These are phyloP conservation scores for Diaporthe citri DNA, from an alignment of 2,329 filamentous ascomycete genomes.

Conservation along the genomic window DNA sequence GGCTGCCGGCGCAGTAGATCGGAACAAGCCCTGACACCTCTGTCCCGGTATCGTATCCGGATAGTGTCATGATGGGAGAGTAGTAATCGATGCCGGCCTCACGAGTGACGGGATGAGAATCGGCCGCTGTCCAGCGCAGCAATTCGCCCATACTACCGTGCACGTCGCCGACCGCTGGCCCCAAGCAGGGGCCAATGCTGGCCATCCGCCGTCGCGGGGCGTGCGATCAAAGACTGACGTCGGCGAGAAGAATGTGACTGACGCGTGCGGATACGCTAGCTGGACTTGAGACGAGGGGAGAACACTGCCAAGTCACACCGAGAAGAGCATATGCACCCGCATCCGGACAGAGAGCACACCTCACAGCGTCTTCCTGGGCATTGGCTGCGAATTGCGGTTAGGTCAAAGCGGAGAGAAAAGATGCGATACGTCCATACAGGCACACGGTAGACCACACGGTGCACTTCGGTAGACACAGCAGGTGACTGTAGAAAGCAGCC, in stretches of 20 bases:
- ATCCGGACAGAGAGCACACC: conserved; percentile 5
- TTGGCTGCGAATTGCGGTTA: conserved; percentile 16
- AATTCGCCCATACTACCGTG: conserved; percentile 8
- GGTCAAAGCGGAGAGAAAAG: conserved; percentile 21
- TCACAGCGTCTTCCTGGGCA: conserved; percentile 14
- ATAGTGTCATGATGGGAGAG: not conserved
- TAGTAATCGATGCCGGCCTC: conserved; percentile 24
- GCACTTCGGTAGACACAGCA: conserved; percentile 12
- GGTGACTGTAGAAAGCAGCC: not conserved
- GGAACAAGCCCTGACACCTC: not conserved
- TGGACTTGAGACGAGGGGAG: conserved; percentile 29
- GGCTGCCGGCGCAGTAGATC: conserved; percentile 15
- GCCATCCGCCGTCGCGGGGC: conserved; percentile 16
- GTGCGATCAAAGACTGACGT: conserved; percentile 25
- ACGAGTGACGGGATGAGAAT: conserved; percentile 23
- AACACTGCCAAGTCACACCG: conserved; percentile 23
- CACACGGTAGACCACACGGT: conserved; percentile 18
- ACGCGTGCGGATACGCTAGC: conserved; percentile 18
- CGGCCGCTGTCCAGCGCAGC: conserved; percentile 8
- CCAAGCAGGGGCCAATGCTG: conserved; percentile 16
- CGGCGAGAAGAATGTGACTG: conserved; percentile 8
- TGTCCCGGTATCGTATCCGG: conserved; percentile 25
- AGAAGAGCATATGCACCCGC: conserved; percentile 1
- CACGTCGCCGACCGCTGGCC: not conserved
- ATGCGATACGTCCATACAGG: conserved; percentile 3